Base-by-base conservation (phyloP, 108 stramenopile genomes). In the Pseudonitzschia delicatissima region DNA sequence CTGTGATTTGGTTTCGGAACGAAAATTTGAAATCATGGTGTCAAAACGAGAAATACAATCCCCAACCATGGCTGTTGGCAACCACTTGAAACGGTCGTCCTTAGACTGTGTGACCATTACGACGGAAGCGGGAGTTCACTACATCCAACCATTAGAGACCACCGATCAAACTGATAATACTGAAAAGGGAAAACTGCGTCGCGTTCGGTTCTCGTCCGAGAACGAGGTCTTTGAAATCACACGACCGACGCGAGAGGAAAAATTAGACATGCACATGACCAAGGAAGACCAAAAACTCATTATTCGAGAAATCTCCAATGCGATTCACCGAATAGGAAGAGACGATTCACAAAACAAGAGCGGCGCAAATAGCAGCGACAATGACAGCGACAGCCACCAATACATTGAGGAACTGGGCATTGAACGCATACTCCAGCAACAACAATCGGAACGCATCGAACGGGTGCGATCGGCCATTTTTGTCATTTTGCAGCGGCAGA, bases 231-330 rank as follows among this genome's bases (percentile, higher is more conserved):
- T 33, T 55, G 32, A 34, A 55, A 33, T 33, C 4, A 7, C 53
- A 15, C 29, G 53, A 55, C 53, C 39, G 4, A 61, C 60, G 15
- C 17, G 1, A 40, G 60, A 61, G 13, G 60, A 61, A 40, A 61
- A 42, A 35, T 0, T 26, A 27, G 32, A 37, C 11, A 61, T 61
- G 39, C 32, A 40, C 21, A 61, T 61, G 60, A 61, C 9, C 37
- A 42, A 35, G 2, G 39, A 37, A 28, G 60, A 61, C 32, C 37
- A 61, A 28, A 4, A 42, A 23, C 4, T 2, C n/a, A 61, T 42
- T 42, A 25, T 61, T 15, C 11, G 37, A 6, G 37, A 61, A 33
- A 40, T 61, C 18, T n/a, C 37, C 20, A 20, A 61, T 4, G 39
- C 37, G 0, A 36, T 61, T 18, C 60, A 23, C 23, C 47, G 47